Evolutionary conservation across 2,329 filamentous ascomycete genomes (phyloP), one percentile per base, ranked within the genome.

Genomic region (Simplicillium sp.): DNA sequence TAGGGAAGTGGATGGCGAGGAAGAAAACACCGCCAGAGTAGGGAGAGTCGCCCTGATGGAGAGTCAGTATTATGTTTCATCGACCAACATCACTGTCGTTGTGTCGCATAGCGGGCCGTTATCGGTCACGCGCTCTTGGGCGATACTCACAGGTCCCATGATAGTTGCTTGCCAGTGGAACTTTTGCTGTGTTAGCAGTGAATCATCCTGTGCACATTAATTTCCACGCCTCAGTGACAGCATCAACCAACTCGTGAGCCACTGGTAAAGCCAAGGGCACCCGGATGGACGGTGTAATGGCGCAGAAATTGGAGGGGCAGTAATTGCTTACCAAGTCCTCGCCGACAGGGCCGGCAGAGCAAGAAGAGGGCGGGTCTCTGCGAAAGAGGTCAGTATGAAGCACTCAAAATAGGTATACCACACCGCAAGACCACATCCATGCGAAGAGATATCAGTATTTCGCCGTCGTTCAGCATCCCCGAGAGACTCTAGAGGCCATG

Each of bases 91-190:
- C 28, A 7, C 25, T 14, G 40, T 28, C 20, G 34, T 9, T 25
- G 11, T 18, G 9, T 12, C 17, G 36, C 16, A 13, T 16, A 16
- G 31, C 29, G 40, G 17, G 11, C 34, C 28, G 18, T 18, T 17
- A 28, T 17, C 16, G 38, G 11, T 29, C 12, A 35, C 20, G 20
- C 37, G 18, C 38, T 43, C 44, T 42, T 41, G 40, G 47, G 45
- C 46, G 37, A 44, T 54, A 80, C 87, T 80, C 81, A 94, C 87
- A 64, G 92, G 92, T 68, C 92, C 92, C 92, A 98, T 98, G 65
- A 98, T 98, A 40, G 92, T 98, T 59, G 92, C 92, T 82, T 98
- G 92, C 92, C 92, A 98, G 81, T 97, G 92, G 64, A 98, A 98
- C 90, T 98, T 56, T 56, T 43, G 32, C 9, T 7, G 36, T 32